Evolutionary conservation across 2,329 filamentous ascomycete genomes (phyloP).

Genomic region (Macrophomina tecta): DNA sequence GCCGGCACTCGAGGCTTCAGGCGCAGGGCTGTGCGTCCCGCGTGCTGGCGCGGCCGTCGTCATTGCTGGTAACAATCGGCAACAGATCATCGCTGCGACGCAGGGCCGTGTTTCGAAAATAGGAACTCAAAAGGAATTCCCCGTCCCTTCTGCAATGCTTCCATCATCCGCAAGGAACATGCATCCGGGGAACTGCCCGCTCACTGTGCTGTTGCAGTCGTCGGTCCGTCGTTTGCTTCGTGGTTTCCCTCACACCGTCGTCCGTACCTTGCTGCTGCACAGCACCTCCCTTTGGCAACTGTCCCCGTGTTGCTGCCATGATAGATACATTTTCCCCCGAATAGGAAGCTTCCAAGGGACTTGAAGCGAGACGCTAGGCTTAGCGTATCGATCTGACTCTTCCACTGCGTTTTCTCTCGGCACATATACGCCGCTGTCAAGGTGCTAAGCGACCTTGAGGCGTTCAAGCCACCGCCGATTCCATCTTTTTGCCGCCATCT

Average conservation of each 20-base stretch:
- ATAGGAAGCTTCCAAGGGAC: constrained; percentile 9
- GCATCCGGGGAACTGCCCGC: neutral
- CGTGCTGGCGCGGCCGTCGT: constrained; percentile 6
- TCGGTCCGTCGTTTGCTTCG: neutral
- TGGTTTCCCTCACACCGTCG: neutral
- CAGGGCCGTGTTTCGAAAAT: constrained; percentile 9
- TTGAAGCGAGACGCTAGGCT: constrained; percentile 9
- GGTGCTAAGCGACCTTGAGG: neutral
- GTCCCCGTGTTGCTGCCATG: neutral
- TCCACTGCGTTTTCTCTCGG: neutral
- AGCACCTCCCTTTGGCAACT: neutral
- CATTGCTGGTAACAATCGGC: constrained; percentile 1
- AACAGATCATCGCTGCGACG: neutral
- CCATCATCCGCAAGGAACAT: constrained; percentile 11
- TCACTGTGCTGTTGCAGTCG: neutral
- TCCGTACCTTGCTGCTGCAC: neutral
- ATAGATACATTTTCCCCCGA: constrained; percentile 13
- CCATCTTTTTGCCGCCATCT: neutral
- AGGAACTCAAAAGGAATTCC: constrained; percentile 16
- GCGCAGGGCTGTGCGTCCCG: neutral
- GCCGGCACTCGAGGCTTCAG: constrained; percentile 2
- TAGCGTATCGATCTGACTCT: neutral
- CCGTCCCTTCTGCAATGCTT: constrained; percentile 9
- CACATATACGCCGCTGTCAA: neutral
- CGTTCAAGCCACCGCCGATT: neutral